These are phyloP conservation scores for Cercophora sp. DNA, from an alignment of 495 filamentous ascomycete species.

Conservation along the genomic window DNA sequence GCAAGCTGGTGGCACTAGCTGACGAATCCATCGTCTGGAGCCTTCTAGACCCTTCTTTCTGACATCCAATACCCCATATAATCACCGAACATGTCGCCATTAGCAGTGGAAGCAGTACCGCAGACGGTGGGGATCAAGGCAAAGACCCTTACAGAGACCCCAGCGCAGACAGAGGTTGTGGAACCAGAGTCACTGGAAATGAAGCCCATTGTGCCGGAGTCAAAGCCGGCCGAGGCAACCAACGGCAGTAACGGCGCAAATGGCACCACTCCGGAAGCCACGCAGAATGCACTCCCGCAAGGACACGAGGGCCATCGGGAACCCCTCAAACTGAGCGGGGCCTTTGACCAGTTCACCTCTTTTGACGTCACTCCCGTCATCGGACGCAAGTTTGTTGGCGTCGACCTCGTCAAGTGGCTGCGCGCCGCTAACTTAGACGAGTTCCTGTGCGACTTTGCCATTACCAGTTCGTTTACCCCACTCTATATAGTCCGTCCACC, in stretches of 20 bases:
- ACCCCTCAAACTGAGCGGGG: conserved; percentile 50
- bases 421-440: conserved; percentile 61
- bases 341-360: conserved; percentile 53
- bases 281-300: not conserved
- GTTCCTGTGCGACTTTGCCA: conserved; percentile 60
- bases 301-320: conserved; percentile 21
- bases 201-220: too few relatives aligned
- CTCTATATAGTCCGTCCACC: not conserved
- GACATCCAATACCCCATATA: too few relatives aligned
- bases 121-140: conserved; percentile 23
- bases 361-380: conserved; percentile 67
- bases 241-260: not conserved
- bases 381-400: conserved; percentile 61
- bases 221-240: not conserved
- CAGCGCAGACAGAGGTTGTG: not conserved
- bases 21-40: too few relatives aligned
- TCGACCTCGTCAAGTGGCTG: conserved; percentile 59
- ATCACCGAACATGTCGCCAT: conserved; percentile 32
- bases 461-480: conserved; percentile 31
- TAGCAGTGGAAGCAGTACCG: conserved; percentile 24
- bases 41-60: too few relatives aligned
- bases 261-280: not conserved
- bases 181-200: conserved; percentile 11
- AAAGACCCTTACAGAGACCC: conserved; percentile 17
- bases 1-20: too few relatives aligned